Evolutionary conservation across 1,284 basidiomycete genomes (phyloP), one percentile per base, ranked within the genome.

Genomic region (Xerocomus amazonicus): DNA sequence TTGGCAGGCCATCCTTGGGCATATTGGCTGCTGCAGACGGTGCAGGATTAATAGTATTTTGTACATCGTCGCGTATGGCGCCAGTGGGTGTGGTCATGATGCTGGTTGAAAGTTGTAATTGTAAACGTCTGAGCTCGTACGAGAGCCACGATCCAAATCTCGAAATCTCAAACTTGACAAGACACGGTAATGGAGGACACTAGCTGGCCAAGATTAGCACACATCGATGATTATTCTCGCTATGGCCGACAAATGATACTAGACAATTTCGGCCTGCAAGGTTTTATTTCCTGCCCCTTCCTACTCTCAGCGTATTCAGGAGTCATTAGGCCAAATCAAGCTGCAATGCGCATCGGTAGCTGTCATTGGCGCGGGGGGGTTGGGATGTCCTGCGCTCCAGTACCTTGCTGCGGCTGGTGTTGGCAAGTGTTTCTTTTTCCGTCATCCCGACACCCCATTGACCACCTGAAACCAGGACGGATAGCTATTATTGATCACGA

Each of bases 201-300:
- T 17, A 51, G 27, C 26, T 52, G 43, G 55, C 53, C 53, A 23
- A 58, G 54, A 56, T 48, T 70, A 50, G 68, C 80, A 16, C 70
- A 73, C 27, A 68, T 83, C 19, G 70, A 77, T 39, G 95, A 98
- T 62, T 98, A 97, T 67, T 73, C 76, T 57, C 80, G 96, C 42
- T 99, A 98, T 80, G 94, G 95, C 23, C 78, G 97, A 39, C 97
- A 99, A 66, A 97, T 99, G 93, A 94, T 99, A 57, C 75, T 98
- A 48, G 84, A 92, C 50, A 86, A 84, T 23, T 88, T 97, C 63
- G 96, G 96, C 0, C 75, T 98, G 1, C 73, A 80, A 66, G 92
- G 91, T 88, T 52, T 44, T n/a, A n/a, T 43, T 33, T 39, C 40
- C 9, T 41, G 5, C 29, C 41, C 40, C 35, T 26, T 39, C 51